Evolutionary conservation across 1,284 basidiomycete genomes (phyloP).

Genomic region (Ceratobasidium sp.): DNA sequence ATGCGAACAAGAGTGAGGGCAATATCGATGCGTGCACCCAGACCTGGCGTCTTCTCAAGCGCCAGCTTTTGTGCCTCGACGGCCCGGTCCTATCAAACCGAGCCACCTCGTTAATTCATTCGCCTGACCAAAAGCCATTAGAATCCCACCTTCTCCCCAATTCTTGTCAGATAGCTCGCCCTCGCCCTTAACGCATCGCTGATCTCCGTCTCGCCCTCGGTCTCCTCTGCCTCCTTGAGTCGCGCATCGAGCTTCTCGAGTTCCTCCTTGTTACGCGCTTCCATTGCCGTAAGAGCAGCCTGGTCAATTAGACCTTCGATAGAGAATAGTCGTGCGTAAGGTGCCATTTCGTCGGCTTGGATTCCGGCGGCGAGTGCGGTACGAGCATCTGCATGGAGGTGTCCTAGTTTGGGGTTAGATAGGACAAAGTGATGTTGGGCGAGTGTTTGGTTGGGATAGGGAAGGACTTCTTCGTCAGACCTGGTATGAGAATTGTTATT

Average conservation of each 20-base stretch:
- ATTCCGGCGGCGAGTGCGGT: slow-evolving; percentile 81
- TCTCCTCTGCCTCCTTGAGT: slow-evolving; percentile 89
- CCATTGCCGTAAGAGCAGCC: slow-evolving; percentile 75
- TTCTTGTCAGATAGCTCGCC: slow-evolving; percentile 89
- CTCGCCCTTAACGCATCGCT: slow-evolving; percentile 88
- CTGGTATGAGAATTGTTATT: background rate
- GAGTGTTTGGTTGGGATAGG: slow-evolving; percentile 87
- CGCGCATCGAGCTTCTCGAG: slow-evolving; percentile 84
- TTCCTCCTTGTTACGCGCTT: slow-evolving; percentile 81
- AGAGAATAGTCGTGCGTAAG: slow-evolving; percentile 68
- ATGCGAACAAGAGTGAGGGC: slow-evolving; percentile 90
- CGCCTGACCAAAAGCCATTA: background rate
- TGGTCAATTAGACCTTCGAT: slow-evolving; percentile 63
- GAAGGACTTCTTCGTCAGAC: slow-evolving; percentile 81
- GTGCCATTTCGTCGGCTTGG: slow-evolving; percentile 91
- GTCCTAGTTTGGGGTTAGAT: slow-evolving; percentile 70
- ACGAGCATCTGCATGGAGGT: slow-evolving; percentile 77
- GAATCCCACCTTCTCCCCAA: slow-evolving; percentile 87
- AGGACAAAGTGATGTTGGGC: slow-evolving; percentile 85
- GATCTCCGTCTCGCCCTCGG: slow-evolving; percentile 94
- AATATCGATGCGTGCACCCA: slow-evolving; percentile 95
- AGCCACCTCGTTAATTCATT: background rate
- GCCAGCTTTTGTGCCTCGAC: slow-evolving; percentile 88
- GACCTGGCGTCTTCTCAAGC: slow-evolving; percentile 91
- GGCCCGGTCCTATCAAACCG: slow-evolving; percentile 70